Base-by-base conservation (phyloP, 345 rosid genomes). In the Gynandropsis gynandra region DNA sequence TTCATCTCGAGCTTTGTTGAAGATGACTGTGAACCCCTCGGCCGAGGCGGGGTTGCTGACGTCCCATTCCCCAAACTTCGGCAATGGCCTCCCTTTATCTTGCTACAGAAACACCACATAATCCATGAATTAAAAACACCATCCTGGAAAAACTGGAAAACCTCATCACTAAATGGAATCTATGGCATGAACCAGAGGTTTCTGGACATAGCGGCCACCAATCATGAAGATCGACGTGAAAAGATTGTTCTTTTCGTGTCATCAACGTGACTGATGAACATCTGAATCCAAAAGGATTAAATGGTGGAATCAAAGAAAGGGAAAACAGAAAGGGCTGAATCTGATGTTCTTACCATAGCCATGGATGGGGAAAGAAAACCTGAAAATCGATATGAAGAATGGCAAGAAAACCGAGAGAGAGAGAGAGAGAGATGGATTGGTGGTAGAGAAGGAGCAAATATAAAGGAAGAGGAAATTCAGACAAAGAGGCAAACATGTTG, bases 61-160 rank as follows among this genome's bases (percentile, higher is more conserved):
- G 54, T 90, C 98, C 96, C 98, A 90, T 71, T 90, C 98, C 48
- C 98, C 98, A 48, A 90, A 90, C 71, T 87, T 90, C 24, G 98
- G 98, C 65, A 87, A 78, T 48, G 79, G 86, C 54, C 77, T 85
- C 59, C 93, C 96, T 66, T 64, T 72, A 33, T 89, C 95, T 85
- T 80, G 77, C 56, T 61, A 52, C 56, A 34, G 13, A 31, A 4
- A 8, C 42, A 18, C 8, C 16, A 56, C 51, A 56, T 1, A 36
- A n/a, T 24, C 5, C 38, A 35, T 24, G 14, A 56, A 49, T 51
- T 49, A 33, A 9, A 41, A 33, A 62, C 24, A 5, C 5, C 29
- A 24, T n/a, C n/a, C n/a, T n/a, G 11, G 48, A 27, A 54, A 34
- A 61, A 21, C n/a, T 14, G 36, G 13, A 0, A 32, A 41, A 18